Evolutionary conservation across 805 yeast genomes (phyloP).

Genomic region (Nakazawaea ishiwadae): DNA sequence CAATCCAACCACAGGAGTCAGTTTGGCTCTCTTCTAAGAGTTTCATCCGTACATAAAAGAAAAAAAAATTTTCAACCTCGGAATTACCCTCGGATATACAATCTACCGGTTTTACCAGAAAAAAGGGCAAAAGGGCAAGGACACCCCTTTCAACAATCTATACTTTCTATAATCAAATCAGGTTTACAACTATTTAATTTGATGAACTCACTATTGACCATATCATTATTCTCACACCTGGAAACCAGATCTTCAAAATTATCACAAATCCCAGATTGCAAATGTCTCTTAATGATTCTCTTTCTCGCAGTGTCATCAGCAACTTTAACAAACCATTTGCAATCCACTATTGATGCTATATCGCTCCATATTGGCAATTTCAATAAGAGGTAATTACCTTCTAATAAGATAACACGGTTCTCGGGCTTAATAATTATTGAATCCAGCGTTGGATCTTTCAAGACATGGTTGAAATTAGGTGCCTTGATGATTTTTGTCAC

Average conservation of each 20-base stretch:
- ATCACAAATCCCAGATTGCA: neutral
- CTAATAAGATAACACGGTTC: constrained; percentile 28
- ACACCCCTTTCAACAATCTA: too few species aligned
- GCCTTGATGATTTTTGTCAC: neutral
- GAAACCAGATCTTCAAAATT: neutral
- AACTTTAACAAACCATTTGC: neutral
- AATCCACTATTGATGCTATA: neutral
- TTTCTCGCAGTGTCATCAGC: neutral
- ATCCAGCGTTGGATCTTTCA: constrained; percentile 35
- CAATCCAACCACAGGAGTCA: constrained; percentile 2
- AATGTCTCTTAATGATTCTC: neutral
- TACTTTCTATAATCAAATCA: neutral
- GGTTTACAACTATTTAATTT: neutral
- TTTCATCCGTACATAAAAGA: too few species aligned
- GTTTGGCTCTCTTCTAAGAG: too few species aligned
- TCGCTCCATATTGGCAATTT: constrained; percentile 5
- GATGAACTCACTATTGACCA: neutral
- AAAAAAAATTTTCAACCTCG: too few species aligned
- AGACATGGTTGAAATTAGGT: neutral
- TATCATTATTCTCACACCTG: neutral
- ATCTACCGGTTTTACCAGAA: too few species aligned
- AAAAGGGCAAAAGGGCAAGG: too few species aligned
- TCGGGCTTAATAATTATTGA: constrained; percentile 26
- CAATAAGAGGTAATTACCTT: constrained; percentile 37
- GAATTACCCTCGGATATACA: neutral